Base-by-base conservation (phyloP, 495 filamentous ascomycete species). In the Thermochaetoides thermophila region DNA sequence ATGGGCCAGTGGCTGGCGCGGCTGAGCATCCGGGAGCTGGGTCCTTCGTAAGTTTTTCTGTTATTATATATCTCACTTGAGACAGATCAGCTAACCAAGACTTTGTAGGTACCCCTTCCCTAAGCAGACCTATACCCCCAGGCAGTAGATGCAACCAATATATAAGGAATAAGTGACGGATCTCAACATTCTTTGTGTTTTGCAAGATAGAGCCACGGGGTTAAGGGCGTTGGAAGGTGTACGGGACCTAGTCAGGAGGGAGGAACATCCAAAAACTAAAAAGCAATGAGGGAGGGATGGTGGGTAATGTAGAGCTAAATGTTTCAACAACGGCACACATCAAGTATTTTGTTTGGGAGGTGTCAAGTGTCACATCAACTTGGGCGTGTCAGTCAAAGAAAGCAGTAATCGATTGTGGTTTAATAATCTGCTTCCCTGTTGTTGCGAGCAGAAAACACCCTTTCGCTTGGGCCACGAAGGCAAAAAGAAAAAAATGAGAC, bases 1-100 rank as follows among this genome's bases (percentile, higher is more conserved):
- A 77, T 86, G 67, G 89, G 91, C 29, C 83, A 93, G 55, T 97
- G 89, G 89, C 72, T 97, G 35, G 91, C 91, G 7, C 76, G 72
- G 38, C 66, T 86, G 48, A 84, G 84, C 64, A 89, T 97, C 56
- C 72, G 81, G 64, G 89, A 96, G 57, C 62, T 92, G 41, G 89
- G 89, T 46, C 84, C 89, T 61, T 89, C 84, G 83, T 97, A 81
- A 64, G 78, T 74, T 29, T 27, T 34, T 29, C 34, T 39, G 42
- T 29, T 17, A 20, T n/a, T 29, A n/a, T 17, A 31, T 8, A 29
- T 25, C 18, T 21, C 20, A 18, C 17, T 17, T 27, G n/a, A 9
- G 23, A 16, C 10, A 11, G 15, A 26, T n/a, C 11, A 15, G 22
- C 34, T 25, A 21, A 32, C 18, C 21, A 31, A 37, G 24, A 5